Conservation (phyloP, 179 eudicot species). For the Beta corolliflora region DNA sequence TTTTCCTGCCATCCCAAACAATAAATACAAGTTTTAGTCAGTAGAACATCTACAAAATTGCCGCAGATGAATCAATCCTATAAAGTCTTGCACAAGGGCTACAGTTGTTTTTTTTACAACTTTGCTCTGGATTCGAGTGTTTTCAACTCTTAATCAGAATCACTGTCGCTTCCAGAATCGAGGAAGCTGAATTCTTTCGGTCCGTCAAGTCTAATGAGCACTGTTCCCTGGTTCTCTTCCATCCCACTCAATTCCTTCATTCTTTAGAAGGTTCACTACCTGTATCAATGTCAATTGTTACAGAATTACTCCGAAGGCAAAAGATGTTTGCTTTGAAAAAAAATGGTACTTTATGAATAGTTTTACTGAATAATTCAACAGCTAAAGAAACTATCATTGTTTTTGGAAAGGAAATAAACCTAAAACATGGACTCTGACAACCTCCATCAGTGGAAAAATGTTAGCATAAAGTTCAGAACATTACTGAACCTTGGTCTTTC, state of each 20-base stretch:
- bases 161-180: conserved; percentile 58
- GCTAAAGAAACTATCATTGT: background rate
- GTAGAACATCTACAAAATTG: background rate
- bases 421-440: background rate
- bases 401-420: background rate
- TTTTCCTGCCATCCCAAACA: conserved; percentile 22
- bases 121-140: background rate
- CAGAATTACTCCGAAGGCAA: background rate
- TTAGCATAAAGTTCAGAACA: background rate
- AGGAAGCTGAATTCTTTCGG: conserved; percentile 75
- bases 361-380: background rate
- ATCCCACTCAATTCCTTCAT: conserved; percentile 66
- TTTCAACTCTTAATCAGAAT: conserved; percentile 35
- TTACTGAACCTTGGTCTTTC: background rate
- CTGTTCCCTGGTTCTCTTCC: conserved; percentile 84
- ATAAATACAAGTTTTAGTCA: conserved; percentile 24
- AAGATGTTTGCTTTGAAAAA: background rate
- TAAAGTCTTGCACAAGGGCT: background rate
- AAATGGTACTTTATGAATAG: background rate
- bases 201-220: conserved; percentile 73
- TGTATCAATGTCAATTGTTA: conserved; percentile 28
- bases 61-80: conserved; percentile 15
- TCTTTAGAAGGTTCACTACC: conserved; percentile 65
- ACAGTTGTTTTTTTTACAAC: conserved; percentile 11
- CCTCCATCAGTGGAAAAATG: background rate